These are phyloP conservation scores for Isabelozyma pseudorhagii DNA, from an alignment of 805 yeast species.

Conservation along the genomic window DNA sequence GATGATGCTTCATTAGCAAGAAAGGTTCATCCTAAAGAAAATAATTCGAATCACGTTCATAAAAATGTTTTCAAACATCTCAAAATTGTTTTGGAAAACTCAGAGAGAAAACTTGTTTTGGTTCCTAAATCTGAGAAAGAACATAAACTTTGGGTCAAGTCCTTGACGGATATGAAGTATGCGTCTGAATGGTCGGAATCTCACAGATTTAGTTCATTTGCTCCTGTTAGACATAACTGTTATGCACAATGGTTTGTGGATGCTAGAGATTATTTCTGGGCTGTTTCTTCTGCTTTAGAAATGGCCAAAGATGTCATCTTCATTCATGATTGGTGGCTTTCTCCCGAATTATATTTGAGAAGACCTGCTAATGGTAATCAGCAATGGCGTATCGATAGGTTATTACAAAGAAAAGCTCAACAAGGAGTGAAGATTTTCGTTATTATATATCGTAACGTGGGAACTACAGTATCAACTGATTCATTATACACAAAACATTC, in stretches of 20 bases:
- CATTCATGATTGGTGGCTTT: conserved; percentile 98
- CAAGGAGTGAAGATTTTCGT: conserved; percentile 93
- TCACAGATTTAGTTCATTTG: conserved; percentile 84
- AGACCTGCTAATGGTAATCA: conserved; percentile 96
- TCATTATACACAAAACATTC: conserved; percentile 95
- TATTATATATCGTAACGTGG: conserved; percentile 90
- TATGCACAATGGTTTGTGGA: conserved; percentile 98
- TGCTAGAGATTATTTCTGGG: conserved; percentile 96
- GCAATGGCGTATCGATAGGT: conserved; percentile 85
- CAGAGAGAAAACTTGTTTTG: conserved; percentile 74
- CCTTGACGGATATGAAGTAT: conserved; percentile 66
- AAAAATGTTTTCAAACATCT: conserved; percentile 52
- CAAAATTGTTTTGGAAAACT: conserved; percentile 58
- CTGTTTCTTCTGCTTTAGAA: conserved; percentile 84
- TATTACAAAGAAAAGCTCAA: conserved; percentile 84
- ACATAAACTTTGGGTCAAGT: conserved; percentile 70
- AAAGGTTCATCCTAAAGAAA: conserved; percentile 3
- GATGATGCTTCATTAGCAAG: conserved; percentile 37
- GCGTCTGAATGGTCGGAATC: conserved; percentile 68
- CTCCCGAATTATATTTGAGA: conserved; percentile 90
- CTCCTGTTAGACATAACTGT: conserved; percentile 82
- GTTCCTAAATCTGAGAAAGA: conserved; percentile 65
- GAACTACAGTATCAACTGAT: conserved; percentile 88
- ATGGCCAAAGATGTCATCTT: conserved; percentile 92
- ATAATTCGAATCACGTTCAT: conserved; percentile 14